phyloP scores from a whole-genome alignment of 345 rosid genomes.

The Eucalyptus regnans region DNA sequence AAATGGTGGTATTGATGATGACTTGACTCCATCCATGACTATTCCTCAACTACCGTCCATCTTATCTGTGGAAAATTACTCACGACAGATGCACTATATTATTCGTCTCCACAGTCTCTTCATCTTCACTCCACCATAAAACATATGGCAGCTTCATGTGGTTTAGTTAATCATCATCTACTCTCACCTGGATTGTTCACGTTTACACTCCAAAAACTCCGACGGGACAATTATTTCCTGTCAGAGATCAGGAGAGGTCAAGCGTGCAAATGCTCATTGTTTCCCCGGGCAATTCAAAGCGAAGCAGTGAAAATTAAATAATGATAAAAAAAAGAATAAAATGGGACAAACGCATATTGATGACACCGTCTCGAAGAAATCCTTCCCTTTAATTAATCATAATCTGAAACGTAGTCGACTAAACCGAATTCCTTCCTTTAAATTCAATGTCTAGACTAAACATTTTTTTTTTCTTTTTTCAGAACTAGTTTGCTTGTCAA shows the following conservation, averaged over 20 bases:
- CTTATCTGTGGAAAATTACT: neutral
- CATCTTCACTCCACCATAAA: neutral
- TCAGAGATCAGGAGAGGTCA: too few species aligned
- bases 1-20: neutral
- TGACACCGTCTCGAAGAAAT: neutral
- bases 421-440: neutral
- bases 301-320: too few species aligned
- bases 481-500: neutral
- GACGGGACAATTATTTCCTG: neutral
- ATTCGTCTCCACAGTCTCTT: neutral
- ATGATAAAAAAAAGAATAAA: too few species aligned
- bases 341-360: neutral
- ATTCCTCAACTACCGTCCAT: neutral
- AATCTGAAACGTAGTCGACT: neutral
- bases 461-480: too few species aligned
- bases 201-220: neutral
- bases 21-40: neutral
- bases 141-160: neutral
- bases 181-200: neutral
- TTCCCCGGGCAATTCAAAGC: too few species aligned
- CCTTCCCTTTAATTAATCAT: neutral
- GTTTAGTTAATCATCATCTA: neutral
- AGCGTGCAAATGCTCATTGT: too few species aligned
- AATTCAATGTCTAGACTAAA: neutral
- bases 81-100: neutral